Evolutionary conservation across 2,329 filamentous ascomycete genomes (phyloP).

Genomic region (Paradendryphiella salina): DNA sequence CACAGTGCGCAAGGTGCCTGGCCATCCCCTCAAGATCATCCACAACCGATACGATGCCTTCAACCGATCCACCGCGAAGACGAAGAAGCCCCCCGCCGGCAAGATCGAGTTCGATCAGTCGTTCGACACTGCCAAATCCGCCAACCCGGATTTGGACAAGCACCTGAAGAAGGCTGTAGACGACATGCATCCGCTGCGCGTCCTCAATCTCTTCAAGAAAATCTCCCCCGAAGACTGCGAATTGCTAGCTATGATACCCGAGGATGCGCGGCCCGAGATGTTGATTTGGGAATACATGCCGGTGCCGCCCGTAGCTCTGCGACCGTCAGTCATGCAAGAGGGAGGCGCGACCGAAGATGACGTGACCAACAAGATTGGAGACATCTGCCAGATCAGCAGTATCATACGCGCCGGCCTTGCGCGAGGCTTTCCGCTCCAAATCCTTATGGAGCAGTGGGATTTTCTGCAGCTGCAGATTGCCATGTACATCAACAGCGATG

Average conservation of each 20-base stretch:
- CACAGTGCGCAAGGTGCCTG: conserved; percentile 83
- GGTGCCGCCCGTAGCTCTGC: conserved; percentile 89
- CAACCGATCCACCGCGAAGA: conserved; percentile 84
- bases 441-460: conserved; percentile 98
- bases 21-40: conserved; percentile 81
- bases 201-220: conserved; percentile 88
- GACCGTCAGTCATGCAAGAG: conserved; percentile 92
- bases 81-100: conserved; percentile 78
- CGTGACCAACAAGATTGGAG: conserved; percentile 92
- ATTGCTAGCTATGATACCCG: conserved; percentile 82
- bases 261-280: conserved; percentile 89
- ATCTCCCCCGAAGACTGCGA: conserved; percentile 87
- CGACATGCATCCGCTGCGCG: conserved; percentile 85
- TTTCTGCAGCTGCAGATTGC: conserved; percentile 93
- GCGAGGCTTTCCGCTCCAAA: conserved; percentile 81
- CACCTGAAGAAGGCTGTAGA: conserved; percentile 91
- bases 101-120: conserved; percentile 86
- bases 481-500: conserved; percentile 97
- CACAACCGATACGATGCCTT: conserved; percentile 91
- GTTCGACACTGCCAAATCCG: conserved; percentile 76
- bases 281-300: conserved; percentile 97
- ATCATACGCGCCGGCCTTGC: conserved; percentile 80
- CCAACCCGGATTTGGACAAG: conserved; percentile 82
- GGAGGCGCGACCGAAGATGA: conserved; percentile 94
- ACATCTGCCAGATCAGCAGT: conserved; percentile 91